A percentile compares a stretch with the other conserved stretches of the same genome.
Conservation (phyloP, 2,329 filamentous ascomycete genomes). For the Hymenoscyphus repandus region DNA sequence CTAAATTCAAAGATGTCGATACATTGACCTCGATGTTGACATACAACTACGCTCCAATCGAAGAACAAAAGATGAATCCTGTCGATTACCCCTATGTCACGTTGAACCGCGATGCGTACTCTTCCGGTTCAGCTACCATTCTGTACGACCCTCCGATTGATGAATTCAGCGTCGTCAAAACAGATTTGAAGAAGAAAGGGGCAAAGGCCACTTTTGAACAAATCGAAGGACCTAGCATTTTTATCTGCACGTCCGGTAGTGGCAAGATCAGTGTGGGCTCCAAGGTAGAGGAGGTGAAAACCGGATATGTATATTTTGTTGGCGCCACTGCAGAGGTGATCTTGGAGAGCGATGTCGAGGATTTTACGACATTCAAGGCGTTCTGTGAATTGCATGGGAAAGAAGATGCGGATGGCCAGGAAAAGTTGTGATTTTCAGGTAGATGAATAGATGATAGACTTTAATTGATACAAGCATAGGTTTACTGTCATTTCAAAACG, state of each 20-base stretch:
- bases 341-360: conserved; percentile 67
- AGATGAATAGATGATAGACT: background rate
- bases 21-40: conserved; percentile 89
- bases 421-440: conserved; percentile 19
- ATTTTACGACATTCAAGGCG: conserved; percentile 85
- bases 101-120: conserved; percentile 77
- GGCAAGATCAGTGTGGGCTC: conserved; percentile 82
- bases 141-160: conserved; percentile 96
- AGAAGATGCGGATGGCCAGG: conserved; percentile 22
- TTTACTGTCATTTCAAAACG: too few species aligned
- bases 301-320: conserved; percentile 76
- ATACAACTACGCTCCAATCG: conserved; percentile 91
- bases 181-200: conserved; percentile 62
- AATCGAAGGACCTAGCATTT: conserved; percentile 81
- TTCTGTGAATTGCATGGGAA: conserved; percentile 74
- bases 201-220: conserved; percentile 85
- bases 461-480: too few species aligned
- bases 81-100: conserved; percentile 80
- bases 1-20: conserved; percentile 94
- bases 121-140: conserved; percentile 62
- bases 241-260: conserved; percentile 81
- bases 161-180: conserved; percentile 87
- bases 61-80: conserved; percentile 88
- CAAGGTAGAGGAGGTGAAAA: conserved; percentile 68
- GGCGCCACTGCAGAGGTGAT: conserved; percentile 82